phyloP scores from a whole-genome alignment of 75 land plant species.

The Cupressus sempervirens region DNA sequence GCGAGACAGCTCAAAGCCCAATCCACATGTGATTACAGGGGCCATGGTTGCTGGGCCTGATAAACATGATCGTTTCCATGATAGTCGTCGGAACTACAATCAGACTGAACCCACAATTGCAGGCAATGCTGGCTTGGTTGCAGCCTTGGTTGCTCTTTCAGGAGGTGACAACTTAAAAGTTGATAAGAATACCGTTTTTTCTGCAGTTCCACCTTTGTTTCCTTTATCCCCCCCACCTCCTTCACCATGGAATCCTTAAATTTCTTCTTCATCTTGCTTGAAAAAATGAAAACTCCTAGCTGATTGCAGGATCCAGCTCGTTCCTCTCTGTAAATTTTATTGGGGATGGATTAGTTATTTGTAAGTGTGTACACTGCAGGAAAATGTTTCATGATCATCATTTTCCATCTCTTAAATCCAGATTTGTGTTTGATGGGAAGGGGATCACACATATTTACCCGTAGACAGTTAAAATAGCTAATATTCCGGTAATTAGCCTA shows the following conservation, averaged over 20 bases:
- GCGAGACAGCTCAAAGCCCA: slow-evolving; percentile 35
- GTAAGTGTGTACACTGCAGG: neutral
- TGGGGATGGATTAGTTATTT: neutral
- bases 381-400: neutral
- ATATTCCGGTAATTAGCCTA: neutral
- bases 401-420: neutral
- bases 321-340: neutral
- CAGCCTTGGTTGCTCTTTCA: slow-evolving; percentile 64
- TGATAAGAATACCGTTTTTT: slow-evolving; percentile 71
- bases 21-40: slow-evolving; percentile 58
- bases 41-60: slow-evolving; percentile 86
- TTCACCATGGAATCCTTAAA: slow-evolving; percentile 71
- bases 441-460: neutral
- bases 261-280: neutral
- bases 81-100: slow-evolving; percentile 39
- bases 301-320: neutral
- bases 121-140: slow-evolving; percentile 79
- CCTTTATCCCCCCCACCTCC: slow-evolving; percentile 71
- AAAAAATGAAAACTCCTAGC: neutral
- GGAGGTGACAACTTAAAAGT: slow-evolving; percentile 35
- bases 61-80: slow-evolving; percentile 43
- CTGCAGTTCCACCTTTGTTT: slow-evolving; percentile 68
- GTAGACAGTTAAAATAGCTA: neutral
- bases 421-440: neutral
- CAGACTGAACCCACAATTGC: slow-evolving; percentile 74